Base-by-base conservation (phyloP, 1,284 basidiomycete species). In the Pterula multifida region DNA sequence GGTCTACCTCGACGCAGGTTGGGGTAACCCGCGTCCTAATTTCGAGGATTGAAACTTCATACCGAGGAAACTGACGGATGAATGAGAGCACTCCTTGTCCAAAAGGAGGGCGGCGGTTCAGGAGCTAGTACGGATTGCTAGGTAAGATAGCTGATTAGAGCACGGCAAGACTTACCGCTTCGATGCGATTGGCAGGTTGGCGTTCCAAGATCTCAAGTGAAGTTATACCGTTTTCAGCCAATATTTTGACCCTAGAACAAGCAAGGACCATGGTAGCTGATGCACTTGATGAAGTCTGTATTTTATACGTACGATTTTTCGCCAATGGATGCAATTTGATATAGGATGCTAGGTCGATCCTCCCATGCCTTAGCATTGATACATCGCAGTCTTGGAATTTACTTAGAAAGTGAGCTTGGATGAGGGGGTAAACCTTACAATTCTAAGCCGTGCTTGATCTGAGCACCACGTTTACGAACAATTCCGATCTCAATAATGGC, bases 321-420 rank as follows among this genome's bases (percentile, higher is more conserved):
- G 36, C 89, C 89, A 47, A 92, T 81, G 21, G 81, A 77, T 45
- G 87, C 81, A 46, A 92, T 73, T 60, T 92, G 89, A 48, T 81
- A 75, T 51, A 92, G 68, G 13, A 90, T 84, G 19, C 81, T 68
- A 12, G 88, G 83, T 32, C 87, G 70, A 58, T 89, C 86, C 57
- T 92, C 89, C 89, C 89, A 92, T 46, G 85, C 80, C 58, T 82
- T 90, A 11, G 85, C 86, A 51, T 70, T 76, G 39, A 92, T 62
- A 57, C 81, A 85, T 26, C 86, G 76, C 45, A 81, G 62, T 44
- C 87, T 90, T 45, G n/a, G n/a, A 39, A 25, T 52, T 3, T 46
- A 45, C 45, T 21, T n/a, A n/a, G n/a, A n/a, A n/a, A 25, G 45
- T 39, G 22, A 53, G 52, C 35, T 45, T 45, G 48, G 6, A 21